Evolutionary conservation across 257 asterid genomes (phyloP).

Genomic region (Solanum bulbocastanum): DNA sequence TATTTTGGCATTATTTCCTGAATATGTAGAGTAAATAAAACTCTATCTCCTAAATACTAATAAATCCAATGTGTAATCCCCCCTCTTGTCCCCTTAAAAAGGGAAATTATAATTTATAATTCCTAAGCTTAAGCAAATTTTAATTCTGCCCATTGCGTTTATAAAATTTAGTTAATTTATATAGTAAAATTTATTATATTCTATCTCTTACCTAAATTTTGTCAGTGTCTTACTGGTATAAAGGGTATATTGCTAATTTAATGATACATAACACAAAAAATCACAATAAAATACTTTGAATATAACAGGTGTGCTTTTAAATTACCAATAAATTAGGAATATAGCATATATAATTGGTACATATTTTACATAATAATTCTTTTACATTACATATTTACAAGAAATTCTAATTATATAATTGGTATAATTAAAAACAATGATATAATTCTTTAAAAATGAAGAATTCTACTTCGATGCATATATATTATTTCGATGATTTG

Average conservation of each 20-base stretch:
- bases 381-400: neutral
- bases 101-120: neutral
- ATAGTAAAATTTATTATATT: neutral
- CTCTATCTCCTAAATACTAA: neutral
- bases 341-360: neutral
- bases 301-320: neutral
- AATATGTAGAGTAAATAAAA: neutral
- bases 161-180: neutral
- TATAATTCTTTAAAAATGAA: neutral
- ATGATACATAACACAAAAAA: neutral
- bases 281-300: neutral
- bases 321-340: neutral
- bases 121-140: neutral
- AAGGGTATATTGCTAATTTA: neutral
- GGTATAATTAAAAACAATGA: too few relatives aligned
- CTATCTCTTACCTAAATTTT: neutral
- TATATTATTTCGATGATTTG: neutral
- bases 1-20: neutral
- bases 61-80: neutral
- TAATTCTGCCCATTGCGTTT: neutral
- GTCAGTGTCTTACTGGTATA: neutral
- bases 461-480: neutral
- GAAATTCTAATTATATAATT: neutral
- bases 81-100: neutral
- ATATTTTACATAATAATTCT: neutral